A percentile compares a stretch with the other conserved stretches of the same genome.
These are phyloP conservation scores for Poronia punctata DNA, from an alignment of 495 filamentous ascomycete species.

Conservation along the genomic window DNA sequence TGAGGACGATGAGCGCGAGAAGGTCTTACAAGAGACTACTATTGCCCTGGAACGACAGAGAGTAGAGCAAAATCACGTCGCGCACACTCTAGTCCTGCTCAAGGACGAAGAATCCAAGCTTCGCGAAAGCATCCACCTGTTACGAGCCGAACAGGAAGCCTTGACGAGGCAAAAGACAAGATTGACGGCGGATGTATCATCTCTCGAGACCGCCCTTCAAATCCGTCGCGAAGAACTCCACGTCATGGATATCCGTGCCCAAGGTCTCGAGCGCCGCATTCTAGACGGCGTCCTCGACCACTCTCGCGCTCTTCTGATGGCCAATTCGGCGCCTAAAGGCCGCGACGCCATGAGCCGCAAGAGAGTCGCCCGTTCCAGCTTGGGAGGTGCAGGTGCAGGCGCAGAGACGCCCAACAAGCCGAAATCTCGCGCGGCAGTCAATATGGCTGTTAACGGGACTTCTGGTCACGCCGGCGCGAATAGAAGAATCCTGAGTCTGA, in stretches of 20 bases:
- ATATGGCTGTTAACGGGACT: conserved; percentile 36
- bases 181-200: conserved; percentile 75
- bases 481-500: conserved; percentile 80
- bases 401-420: conserved; percentile 23
- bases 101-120: conserved; percentile 40
- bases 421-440: conserved; percentile 37
- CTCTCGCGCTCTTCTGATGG: conserved; percentile 75
- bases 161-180: conserved; percentile 65
- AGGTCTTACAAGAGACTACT: conserved; percentile 73
- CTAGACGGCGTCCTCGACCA: conserved; percentile 94
- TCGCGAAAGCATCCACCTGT: conserved; percentile 30
- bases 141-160: conserved; percentile 63
- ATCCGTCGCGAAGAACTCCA: conserved; percentile 87
- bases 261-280: conserved; percentile 82
- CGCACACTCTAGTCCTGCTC: conserved; percentile 60
- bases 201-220: conserved; percentile 78
- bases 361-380: conserved; percentile 47
- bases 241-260: conserved; percentile 79
- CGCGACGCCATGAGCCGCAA: conserved; percentile 61
- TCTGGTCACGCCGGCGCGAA: conserved; percentile 45
- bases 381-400: conserved; percentile 17
- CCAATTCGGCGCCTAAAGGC: conserved; percentile 43
- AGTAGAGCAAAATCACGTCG: conserved; percentile 73
- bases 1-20: conserved; percentile 71
- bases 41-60: conserved; percentile 70